Evolutionary conservation across 305 asterid genomes (phyloP).

Genomic region (Coffea humblotiana): DNA sequence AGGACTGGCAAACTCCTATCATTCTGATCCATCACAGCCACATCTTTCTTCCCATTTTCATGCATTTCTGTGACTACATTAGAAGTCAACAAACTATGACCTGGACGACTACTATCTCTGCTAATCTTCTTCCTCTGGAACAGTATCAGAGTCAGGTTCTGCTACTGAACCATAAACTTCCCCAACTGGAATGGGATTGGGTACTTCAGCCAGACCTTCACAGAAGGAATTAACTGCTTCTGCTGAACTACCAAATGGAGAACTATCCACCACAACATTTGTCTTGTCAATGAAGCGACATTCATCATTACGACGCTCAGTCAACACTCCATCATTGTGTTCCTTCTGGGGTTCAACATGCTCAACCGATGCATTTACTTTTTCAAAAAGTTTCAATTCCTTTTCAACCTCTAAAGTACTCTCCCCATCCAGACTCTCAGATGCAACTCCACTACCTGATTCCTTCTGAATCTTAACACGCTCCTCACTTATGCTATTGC

Average conservation of each 20-base stretch:
- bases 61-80: constrained; percentile 19
- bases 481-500: neutral
- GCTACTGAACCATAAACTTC: constrained; percentile 26
- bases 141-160: constrained; percentile 25
- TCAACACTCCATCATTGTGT: constrained; percentile 18
- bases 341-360: constrained; percentile 12
- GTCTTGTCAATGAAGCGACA: constrained; percentile 27
- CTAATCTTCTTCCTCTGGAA: constrained; percentile 21
- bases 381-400: neutral
- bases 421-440: constrained; percentile 13
- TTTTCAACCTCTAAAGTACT: neutral
- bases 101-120: constrained; percentile 19
- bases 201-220: constrained; percentile 20
- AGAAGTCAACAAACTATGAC: constrained; percentile 20
- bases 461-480: neutral
- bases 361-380: constrained; percentile 3
- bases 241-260: constrained; percentile 33
- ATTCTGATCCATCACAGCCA: constrained; percentile 24
- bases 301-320: constrained; percentile 9
- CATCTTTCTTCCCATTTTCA: constrained; percentile 35
- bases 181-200: neutral
- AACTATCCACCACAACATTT: constrained; percentile 25
- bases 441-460: neutral
- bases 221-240: constrained; percentile 28
- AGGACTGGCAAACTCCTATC: constrained; percentile 15